Percentiles rank a stretch among this genome's conserved stretches.
phyloP scores from a whole-genome alignment of 169 alveolate species.

The Babesia bigemina region DNA sequence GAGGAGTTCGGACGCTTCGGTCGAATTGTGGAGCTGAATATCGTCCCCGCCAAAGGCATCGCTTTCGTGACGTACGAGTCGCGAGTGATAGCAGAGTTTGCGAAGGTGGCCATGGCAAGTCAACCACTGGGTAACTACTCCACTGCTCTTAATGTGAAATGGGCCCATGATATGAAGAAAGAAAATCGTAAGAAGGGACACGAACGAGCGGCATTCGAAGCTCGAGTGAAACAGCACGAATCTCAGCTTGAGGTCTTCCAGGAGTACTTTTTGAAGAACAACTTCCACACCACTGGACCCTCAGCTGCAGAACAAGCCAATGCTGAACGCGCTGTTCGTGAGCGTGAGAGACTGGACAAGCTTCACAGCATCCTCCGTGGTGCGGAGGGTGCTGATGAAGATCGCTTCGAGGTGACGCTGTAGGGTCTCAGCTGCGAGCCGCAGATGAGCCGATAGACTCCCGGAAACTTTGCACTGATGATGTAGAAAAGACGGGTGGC shows the following conservation, averaged over 20 bases:
- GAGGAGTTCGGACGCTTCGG: conserved; percentile 96
- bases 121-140: conserved; percentile 89
- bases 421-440: neutral
- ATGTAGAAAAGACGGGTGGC: no score
- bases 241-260: conserved; percentile 59
- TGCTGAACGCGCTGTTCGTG: conserved; percentile 23
- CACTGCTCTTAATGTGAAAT: conserved; percentile 90
- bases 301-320: conserved; percentile 33
- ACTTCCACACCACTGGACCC: conserved; percentile 26
- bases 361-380: conserved; percentile 26
- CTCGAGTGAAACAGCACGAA: conserved; percentile 55
- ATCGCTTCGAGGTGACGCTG: conserved; percentile 37
- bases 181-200: conserved; percentile 43
- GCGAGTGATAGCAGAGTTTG: conserved; percentile 97
- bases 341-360: conserved; percentile 32
- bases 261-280: conserved; percentile 50
- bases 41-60: conserved; percentile 89
- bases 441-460: no score
- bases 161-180: conserved; percentile 89
- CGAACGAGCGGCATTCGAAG: conserved; percentile 50
- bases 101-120: conserved; percentile 98
- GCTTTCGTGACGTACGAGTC: conserved; percentile 94
- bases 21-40: conserved; percentile 90
- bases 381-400: conserved; percentile 41
- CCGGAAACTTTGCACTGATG: no score